These are phyloP conservation scores for Clavispora fructus DNA, from an alignment of 805 yeast genomes.

Conservation along the genomic window DNA sequence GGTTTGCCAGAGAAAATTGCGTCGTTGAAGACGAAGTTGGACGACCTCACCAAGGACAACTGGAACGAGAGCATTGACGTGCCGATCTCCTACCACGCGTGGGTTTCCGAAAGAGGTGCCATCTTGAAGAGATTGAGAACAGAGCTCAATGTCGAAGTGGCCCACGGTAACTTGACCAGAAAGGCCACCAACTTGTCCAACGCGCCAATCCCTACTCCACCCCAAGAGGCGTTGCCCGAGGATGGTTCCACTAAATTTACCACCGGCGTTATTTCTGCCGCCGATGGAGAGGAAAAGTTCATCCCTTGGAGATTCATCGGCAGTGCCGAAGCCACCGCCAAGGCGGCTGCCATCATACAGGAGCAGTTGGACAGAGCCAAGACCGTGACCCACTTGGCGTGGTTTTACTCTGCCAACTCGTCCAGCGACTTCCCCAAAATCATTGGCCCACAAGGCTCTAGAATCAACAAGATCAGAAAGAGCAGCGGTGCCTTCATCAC, in stretches of 20 bases:
- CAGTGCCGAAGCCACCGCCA: slow-evolving; percentile 40
- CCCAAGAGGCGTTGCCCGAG: slow-evolving; percentile 40
- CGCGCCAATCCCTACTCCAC: slow-evolving; percentile 40
- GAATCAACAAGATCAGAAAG: slow-evolving; percentile 56
- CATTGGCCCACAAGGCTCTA: slow-evolving; percentile 74
- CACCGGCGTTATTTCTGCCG: slow-evolving; percentile 18
- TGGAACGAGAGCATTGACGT: slow-evolving; percentile 50
- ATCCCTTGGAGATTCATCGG: slow-evolving; percentile 72
- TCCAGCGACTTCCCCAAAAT: slow-evolving; percentile 51
- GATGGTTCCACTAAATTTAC: slow-evolving; percentile 43
- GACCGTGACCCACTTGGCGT: slow-evolving; percentile 48
- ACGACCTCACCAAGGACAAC: slow-evolving; percentile 56
- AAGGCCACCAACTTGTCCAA: slow-evolving; percentile 48
- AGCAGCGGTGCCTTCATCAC: slow-evolving; percentile 53
- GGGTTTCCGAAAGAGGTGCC: slow-evolving; percentile 64
- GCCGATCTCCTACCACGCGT: slow-evolving; percentile 54
- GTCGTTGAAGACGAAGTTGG: slow-evolving; percentile 57
- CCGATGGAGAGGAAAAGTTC: slow-evolving; percentile 19
- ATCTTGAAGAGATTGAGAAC: slow-evolving; percentile 49
- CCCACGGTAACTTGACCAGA: slow-evolving; percentile 48
- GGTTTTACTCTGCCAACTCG: slow-evolving; percentile 53
- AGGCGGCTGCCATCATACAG: slow-evolving; percentile 49
- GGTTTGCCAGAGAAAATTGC: slow-evolving; percentile 68
- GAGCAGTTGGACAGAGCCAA: slow-evolving; percentile 44
- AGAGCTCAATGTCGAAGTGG: slow-evolving; percentile 53